A percentile compares a stretch with the other conserved stretches of the same genome.
phyloP scores from a whole-genome alignment of 108 stramenopile species.

The Conticribra weissflogii region DNA sequence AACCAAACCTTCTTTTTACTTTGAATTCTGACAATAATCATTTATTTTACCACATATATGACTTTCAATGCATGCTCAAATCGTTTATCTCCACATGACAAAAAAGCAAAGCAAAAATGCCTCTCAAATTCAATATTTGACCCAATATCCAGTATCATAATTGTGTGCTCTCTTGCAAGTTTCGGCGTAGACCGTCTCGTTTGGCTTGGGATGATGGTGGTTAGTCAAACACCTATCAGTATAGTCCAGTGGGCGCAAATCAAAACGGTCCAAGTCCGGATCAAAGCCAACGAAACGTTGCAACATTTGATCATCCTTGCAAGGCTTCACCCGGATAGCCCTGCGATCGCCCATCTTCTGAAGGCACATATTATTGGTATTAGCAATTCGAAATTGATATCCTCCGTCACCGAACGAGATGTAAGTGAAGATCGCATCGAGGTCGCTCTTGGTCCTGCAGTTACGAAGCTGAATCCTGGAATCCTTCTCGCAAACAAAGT shows the following conservation, averaged over 20 bases:
- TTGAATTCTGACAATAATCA: too few species aligned
- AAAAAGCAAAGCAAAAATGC: too few species aligned
- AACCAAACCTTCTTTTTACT: too few species aligned
- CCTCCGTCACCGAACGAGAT: background rate
- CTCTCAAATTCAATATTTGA: background rate
- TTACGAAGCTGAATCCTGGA: constrained; percentile 5
- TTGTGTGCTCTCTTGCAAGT: constrained; percentile 12
- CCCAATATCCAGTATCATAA: constrained; percentile 13
- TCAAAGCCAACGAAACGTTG: constrained; percentile 17
- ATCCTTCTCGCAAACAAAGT: background rate
- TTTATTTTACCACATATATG: too few species aligned
- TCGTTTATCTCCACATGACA: too few species aligned
- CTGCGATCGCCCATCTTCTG: constrained; percentile 16
- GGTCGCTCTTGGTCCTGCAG: constrained; percentile 10
- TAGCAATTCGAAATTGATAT: constrained; percentile 11
- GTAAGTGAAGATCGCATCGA: constrained; percentile 10
- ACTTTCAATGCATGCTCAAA: too few species aligned
- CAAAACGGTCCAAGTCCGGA: constrained; percentile 5
- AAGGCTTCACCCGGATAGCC: constrained; percentile 8
- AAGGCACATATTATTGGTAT: constrained; percentile 21
- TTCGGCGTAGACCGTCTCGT: constrained; percentile 23
- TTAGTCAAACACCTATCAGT: constrained; percentile 11
- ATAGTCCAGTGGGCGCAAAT: background rate
- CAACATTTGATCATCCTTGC: background rate
- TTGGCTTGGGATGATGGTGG: constrained; percentile 22